Evolutionary conservation across 2,329 filamentous ascomycete genomes (phyloP).

Genomic region (Thermomyces lanuginosus): DNA sequence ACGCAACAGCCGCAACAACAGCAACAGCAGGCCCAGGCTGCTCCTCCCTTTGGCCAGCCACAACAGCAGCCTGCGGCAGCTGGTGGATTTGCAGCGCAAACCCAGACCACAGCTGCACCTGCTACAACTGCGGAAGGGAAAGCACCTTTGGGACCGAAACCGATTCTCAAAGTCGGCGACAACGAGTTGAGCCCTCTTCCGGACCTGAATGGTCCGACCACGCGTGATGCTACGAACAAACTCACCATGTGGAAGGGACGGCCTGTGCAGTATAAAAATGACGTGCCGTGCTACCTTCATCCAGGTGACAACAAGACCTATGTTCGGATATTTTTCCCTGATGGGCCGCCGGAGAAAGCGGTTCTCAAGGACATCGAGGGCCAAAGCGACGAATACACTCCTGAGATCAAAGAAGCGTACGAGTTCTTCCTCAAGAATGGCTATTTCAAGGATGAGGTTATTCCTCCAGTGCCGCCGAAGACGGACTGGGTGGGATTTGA

Average conservation of each 20-base stretch:
- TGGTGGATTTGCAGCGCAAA: conserved; percentile 19
- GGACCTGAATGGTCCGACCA: conserved; percentile 20
- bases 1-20: too few relatives aligned
- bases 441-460: conserved; percentile 49
- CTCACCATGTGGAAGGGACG: conserved; percentile 48
- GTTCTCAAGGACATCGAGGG: conserved; percentile 36
- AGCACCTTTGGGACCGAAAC: conserved; percentile 12
- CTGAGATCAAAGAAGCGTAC: conserved; percentile 45
- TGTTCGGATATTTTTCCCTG: conserved; percentile 56
- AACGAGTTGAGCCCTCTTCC: conserved; percentile 21
- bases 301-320: conserved; percentile 38
- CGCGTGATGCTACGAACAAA: conserved; percentile 18
- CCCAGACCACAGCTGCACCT: conserved; percentile 11
- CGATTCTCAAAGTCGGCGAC: conserved; percentile 13
- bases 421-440: conserved; percentile 47
- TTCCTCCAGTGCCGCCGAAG: conserved; percentile 65
- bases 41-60: conserved; percentile 17
- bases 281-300: conserved; percentile 36
- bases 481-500: conserved; percentile 60
- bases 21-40: conserved; percentile 4
- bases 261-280: conserved; percentile 41
- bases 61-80: conserved; percentile 9
- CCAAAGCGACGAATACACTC: conserved; percentile 35
- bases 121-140: conserved; percentile 5
- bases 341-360: conserved; percentile 43